phyloP scores from a whole-genome alignment of 129 eudicot genomes.

The Centella asiatica region DNA sequence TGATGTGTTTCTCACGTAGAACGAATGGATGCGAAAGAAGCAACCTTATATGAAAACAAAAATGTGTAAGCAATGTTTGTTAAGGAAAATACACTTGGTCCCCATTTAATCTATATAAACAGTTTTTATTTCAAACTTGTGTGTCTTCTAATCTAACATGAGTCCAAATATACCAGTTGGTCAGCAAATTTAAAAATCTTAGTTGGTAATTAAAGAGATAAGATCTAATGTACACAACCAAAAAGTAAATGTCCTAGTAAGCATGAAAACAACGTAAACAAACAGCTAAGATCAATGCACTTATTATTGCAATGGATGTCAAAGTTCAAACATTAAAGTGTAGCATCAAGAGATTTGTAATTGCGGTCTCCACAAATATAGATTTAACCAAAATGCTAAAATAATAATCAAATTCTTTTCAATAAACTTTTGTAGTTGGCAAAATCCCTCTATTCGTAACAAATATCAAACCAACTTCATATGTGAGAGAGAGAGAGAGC shows the following conservation, averaged over 20 bases:
- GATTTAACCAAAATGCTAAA: background rate
- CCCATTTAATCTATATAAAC: background rate
- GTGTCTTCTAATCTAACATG: background rate
- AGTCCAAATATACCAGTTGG: background rate
- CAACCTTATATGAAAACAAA: background rate
- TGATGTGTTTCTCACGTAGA: background rate
- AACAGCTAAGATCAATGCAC: background rate
- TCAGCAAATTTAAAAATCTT: background rate
- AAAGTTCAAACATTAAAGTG: background rate
- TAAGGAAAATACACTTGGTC: background rate
- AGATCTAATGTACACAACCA: slow-evolving; percentile 9
- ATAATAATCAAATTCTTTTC: background rate
- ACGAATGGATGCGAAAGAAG: background rate
- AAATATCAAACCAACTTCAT: background rate
- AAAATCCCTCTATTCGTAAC: background rate
- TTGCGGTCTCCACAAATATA: background rate
- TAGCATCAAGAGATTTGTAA: background rate
- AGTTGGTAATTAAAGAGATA: slow-evolving; percentile 8
- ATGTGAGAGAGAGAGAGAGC: background rate
- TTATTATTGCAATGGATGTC: background rate
- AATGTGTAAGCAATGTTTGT: background rate
- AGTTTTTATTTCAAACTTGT: slow-evolving; percentile 3
- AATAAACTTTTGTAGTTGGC: background rate
- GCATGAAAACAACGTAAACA: background rate
- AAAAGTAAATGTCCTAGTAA: background rate